phyloP scores from a whole-genome alignment of 2,329 filamentous ascomycete species.

The Chrysosporium keratinophilum region DNA sequence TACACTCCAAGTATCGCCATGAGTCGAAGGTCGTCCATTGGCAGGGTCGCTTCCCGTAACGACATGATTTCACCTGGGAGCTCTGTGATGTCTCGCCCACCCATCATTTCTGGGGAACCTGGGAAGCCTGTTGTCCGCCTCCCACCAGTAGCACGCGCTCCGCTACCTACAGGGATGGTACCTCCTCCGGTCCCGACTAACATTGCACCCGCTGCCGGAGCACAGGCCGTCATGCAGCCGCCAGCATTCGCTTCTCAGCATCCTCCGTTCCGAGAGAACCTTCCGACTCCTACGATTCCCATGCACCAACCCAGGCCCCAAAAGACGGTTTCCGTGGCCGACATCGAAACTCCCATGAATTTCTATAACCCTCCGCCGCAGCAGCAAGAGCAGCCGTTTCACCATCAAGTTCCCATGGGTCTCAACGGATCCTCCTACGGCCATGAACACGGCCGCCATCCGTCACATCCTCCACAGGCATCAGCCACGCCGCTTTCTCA shows the following conservation, averaged over 20 bases:
- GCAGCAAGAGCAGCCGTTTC: conserved; percentile 74
- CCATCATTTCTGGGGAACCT: conserved; percentile 49
- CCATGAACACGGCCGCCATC: conserved; percentile 53
- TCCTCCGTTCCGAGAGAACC: conserved; percentile 50
- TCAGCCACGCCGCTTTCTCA: conserved; percentile 76
- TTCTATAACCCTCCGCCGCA: conserved; percentile 52
- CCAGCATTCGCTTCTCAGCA: conserved; percentile 46
- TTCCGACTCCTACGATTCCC: conserved; percentile 47
- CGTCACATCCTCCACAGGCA: conserved; percentile 59
- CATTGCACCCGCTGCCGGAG: neutral
- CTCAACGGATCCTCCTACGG: conserved; percentile 49
- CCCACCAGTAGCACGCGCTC: conserved; percentile 49
- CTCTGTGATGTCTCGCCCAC: conserved; percentile 61
- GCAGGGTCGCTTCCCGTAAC: conserved; percentile 58
- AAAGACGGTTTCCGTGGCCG: conserved; percentile 84
- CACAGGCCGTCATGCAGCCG: conserved; percentile 28
- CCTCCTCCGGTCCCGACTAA: conserved; percentile 19
- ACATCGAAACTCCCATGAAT: conserved; percentile 73
- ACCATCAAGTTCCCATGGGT: conserved; percentile 81
- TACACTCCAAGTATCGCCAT: conserved; percentile 83
- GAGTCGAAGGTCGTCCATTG: conserved; percentile 74
- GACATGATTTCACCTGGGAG: conserved; percentile 69
- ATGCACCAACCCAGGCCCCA: conserved; percentile 95
- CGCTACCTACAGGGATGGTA: conserved; percentile 18
- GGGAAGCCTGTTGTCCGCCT: conserved; percentile 69